Percentiles rank a stretch among this genome's conserved stretches.
These are phyloP conservation scores for Phialophora verrucosa DNA, from an alignment of 2,329 filamentous ascomycete genomes.

Conservation along the genomic window DNA sequence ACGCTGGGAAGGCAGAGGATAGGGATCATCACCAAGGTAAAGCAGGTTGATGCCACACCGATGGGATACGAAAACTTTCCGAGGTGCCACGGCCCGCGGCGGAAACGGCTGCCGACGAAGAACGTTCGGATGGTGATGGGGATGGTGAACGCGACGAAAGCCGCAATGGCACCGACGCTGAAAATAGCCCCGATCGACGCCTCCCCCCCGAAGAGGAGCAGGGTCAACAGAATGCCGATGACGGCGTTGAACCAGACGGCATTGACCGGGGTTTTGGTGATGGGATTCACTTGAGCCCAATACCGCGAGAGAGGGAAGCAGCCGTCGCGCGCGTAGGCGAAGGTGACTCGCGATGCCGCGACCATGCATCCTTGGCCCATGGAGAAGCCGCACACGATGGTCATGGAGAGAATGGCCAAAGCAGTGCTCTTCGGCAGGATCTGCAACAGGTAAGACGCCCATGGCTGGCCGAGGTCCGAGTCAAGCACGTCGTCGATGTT, in stretches of 20 bases:
- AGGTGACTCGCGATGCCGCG: slow-evolving; percentile 68
- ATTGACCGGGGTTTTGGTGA: slow-evolving; percentile 71
- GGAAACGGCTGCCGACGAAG: slow-evolving; percentile 66
- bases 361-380: slow-evolving; percentile 79
- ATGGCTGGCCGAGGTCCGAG: slow-evolving; percentile 70
- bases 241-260: slow-evolving; percentile 70
- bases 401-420: slow-evolving; percentile 67
- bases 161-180: slow-evolving; percentile 71
- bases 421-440: slow-evolving; percentile 66
- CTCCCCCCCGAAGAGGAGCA: slow-evolving; percentile 69
- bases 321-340: slow-evolving; percentile 74
- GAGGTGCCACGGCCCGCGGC: slow-evolving; percentile 71
- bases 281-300: slow-evolving; percentile 65
- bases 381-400: slow-evolving; percentile 71
- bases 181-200: slow-evolving; percentile 71
- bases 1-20: slow-evolving; percentile 69
- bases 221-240: slow-evolving; percentile 64
- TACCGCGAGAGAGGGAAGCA: slow-evolving; percentile 67
- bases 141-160: slow-evolving; percentile 62
- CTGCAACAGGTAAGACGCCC: slow-evolving; percentile 72
- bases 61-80: slow-evolving; percentile 64
- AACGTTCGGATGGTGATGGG: slow-evolving; percentile 53
- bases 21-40: slow-evolving; percentile 70
- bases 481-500: slow-evolving; percentile 65
- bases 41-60: slow-evolving; percentile 62